Evolutionary conservation across 2,329 filamentous ascomycete species (phyloP).

Genomic region (Aciculosporium take): DNA sequence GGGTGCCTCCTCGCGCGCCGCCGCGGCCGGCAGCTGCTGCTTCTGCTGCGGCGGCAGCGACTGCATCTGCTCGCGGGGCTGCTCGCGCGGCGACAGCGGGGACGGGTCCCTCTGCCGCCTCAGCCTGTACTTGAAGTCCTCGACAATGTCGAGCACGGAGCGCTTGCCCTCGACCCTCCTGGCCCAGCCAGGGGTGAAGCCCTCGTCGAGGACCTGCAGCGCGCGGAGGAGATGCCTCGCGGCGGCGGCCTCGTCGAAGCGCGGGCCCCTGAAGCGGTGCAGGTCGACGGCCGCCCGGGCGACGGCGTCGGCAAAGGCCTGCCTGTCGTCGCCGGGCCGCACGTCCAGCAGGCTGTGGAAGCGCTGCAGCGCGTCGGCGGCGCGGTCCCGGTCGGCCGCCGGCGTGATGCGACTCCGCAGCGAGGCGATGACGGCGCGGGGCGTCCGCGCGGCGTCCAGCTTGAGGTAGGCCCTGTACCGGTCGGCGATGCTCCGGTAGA

Average conservation of each 20-base stretch:
- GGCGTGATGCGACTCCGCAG: conserved; percentile 3
- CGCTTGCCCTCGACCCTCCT: neutral
- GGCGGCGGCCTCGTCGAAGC: conserved; percentile 4
- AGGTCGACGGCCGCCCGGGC: conserved; percentile 5
- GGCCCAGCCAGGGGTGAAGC: conserved; percentile 1
- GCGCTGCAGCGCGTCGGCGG: neutral
- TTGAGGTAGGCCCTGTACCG: conserved; percentile 5
- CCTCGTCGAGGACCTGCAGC: conserved; percentile 4
- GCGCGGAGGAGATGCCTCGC: conserved; percentile 1
- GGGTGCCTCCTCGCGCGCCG: too few species aligned
- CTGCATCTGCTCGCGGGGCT: neutral
- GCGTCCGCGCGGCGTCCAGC: conserved; percentile 4
- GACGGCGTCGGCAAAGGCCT: conserved; percentile 4
- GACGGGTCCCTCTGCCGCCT: neutral
- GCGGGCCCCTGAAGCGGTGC: conserved; percentile 1
- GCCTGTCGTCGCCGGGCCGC: conserved; percentile 4
- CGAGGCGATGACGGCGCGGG: conserved; percentile 5
- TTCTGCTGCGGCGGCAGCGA: neutral
- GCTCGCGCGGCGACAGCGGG: neutral
- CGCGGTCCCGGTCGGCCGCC: neutral
- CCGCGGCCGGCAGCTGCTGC: neutral
- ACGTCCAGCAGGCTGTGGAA: conserved; percentile 1
- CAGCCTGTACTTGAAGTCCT: conserved; percentile 6
- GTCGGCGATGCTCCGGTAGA: conserved; percentile 5
- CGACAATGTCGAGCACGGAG: conserved; percentile 5